Evolutionary conservation across 192 early-diverging fungal species (phyloP), one percentile per base, ranked within the genome.

Genomic region (Cladochytrium replicatum): DNA sequence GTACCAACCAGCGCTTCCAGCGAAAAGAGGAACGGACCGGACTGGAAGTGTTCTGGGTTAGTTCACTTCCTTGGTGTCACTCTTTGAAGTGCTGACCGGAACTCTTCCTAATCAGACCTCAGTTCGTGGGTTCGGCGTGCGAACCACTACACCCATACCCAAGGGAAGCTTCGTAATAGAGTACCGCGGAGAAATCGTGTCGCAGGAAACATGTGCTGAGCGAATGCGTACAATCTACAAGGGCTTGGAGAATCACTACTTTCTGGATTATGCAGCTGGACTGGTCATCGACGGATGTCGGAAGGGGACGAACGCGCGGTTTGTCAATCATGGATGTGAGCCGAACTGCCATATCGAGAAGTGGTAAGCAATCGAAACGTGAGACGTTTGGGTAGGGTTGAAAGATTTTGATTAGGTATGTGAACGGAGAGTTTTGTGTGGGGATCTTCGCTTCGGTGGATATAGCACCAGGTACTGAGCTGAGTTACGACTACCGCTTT

Each of bases 341-440:
- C 88, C 88, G 3, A 91, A 91, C 52, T 89, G 87, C 66, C 81
- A 82, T 41, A 90, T 91, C 30, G 88, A 91, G 58, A 90, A 87
- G 60, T 91, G 88, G 88, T 85, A 66, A 50, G 56, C 59, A 2
- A 19, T n/a, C 21, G 15, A n/a, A 2, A 9, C 4, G 2, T 22
- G 2, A 11, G 25, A 2, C 30, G 4, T 2, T 6, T 32, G 38
- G 37, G 31, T 32, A 17, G 4, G 32, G 15, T 15, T 32, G 43
- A 13, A 3, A 52, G n/a, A 5, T 48, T 53, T 43, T 5, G 2
- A 30, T 29, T 19, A 79, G 83, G 81, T 38, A 41, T 3, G 63
- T 77, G 9, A 77, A 80, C 50, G 86, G 85, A 0, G 88, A 91
- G 51, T 76, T 69, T 46, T 59, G 66, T 40, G 67, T 89, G 43